Conservation (phyloP, 768 basidiomycete genomes). For the Collybiopsis confluens region DNA sequence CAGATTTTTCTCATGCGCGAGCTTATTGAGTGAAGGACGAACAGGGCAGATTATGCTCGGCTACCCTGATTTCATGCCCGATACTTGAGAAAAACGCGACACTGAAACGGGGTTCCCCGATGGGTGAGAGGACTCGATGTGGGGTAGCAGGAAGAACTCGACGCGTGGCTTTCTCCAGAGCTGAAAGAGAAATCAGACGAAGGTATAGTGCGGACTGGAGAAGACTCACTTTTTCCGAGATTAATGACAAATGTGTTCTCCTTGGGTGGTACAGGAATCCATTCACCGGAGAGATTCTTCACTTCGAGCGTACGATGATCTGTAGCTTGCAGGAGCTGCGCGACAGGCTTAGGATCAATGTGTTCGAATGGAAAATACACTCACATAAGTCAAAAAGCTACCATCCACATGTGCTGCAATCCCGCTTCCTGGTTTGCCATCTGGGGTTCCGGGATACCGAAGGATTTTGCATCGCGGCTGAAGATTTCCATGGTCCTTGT, state of each 20-base stretch:
- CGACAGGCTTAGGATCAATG: neutral
- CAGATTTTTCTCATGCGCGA: slow-evolving; percentile 4
- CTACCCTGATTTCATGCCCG: slow-evolving; percentile 33
- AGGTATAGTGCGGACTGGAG: neutral
- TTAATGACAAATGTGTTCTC: slow-evolving; percentile 54
- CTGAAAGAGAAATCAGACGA: slow-evolving; percentile 19
- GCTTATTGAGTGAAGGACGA: neutral
- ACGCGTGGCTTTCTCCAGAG: slow-evolving; percentile 48
- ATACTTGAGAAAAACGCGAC: slow-evolving; percentile 59
- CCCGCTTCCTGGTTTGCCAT: slow-evolving; percentile 37
- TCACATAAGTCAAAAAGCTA: slow-evolving; percentile 52
- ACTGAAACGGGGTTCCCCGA: slow-evolving; percentile 46
- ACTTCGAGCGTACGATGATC: slow-evolving; percentile 53
- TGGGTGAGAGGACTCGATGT: slow-evolving; percentile 39
- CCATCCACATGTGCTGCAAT: slow-evolving; percentile 56
- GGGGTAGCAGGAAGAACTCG: slow-evolving; percentile 53
- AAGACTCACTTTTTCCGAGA: slow-evolving; percentile 43
- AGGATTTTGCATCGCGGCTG: slow-evolving; percentile 36
- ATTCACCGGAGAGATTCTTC: slow-evolving; percentile 49
- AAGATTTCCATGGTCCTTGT: slow-evolving; percentile 35
- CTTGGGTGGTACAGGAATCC: slow-evolving; percentile 54
- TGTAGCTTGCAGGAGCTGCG: slow-evolving; percentile 50
- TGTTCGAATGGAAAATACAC: slow-evolving; percentile 5
- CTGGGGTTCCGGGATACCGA: slow-evolving; percentile 46
- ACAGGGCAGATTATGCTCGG: slow-evolving; percentile 20